Evolutionary conservation across 306 rosid genomes (phyloP).

Genomic region (Acacia crassicarpa): DNA sequence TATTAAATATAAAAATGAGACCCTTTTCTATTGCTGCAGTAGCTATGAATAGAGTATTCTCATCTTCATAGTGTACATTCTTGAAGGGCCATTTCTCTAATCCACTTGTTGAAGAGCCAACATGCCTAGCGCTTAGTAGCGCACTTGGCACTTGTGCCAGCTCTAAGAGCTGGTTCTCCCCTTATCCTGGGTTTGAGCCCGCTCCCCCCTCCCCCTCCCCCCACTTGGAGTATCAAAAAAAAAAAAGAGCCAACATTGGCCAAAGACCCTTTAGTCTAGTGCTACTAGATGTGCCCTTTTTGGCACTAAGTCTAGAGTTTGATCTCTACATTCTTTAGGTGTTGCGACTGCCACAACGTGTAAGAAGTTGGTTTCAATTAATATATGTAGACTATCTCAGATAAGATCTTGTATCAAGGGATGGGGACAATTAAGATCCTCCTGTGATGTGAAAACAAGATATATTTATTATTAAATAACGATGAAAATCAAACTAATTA

Average conservation of each 20-base stretch:
- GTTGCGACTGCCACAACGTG: background rate
- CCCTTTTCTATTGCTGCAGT: background rate
- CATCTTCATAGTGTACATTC: background rate
- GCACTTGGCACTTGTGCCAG: too few species aligned
- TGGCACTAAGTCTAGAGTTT: too few species aligned
- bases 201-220: too few species aligned
- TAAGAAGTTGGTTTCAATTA: background rate
- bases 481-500: background rate
- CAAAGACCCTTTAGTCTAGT: too few species aligned
- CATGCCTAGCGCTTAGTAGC: too few species aligned
- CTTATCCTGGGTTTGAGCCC: too few species aligned
- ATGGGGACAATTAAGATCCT: slow-evolving; percentile 42
- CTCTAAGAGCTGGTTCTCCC: too few species aligned
- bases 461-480: background rate
- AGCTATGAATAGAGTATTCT: background rate
- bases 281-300: too few species aligned
- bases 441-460: slow-evolving; percentile 16
- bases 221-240: too few species aligned
- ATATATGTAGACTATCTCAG: background rate
- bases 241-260: background rate
- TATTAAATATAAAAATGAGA: background rate
- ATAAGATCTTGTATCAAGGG: slow-evolving; percentile 36
- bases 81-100: background rate
- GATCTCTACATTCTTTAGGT: too few species aligned
- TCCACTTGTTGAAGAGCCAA: background rate